Conservation (phyloP, 352 stramenopile species). For the Saprolegnia diclina region DNA sequence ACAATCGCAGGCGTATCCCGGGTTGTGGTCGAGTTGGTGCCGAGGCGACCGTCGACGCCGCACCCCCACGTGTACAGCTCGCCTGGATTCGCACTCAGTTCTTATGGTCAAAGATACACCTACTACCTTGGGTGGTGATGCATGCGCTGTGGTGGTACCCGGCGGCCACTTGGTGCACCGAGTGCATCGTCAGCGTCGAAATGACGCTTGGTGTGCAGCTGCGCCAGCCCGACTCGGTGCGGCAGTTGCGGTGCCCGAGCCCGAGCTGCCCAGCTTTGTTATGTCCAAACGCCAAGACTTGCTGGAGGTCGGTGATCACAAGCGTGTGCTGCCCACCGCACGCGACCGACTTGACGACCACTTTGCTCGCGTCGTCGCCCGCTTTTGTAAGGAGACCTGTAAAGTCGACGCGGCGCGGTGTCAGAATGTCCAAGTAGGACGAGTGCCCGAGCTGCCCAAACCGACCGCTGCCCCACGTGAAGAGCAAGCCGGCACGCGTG, state of each 20-base stretch:
- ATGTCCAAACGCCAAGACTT: conserved; percentile 70
- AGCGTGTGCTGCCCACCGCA: conserved; percentile 67
- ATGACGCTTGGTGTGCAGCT: conserved; percentile 55
- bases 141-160: conserved; percentile 71
- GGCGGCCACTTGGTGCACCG: conserved; percentile 59
- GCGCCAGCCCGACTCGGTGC: conserved; percentile 52
- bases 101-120: neutral
- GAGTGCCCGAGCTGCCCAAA: conserved; percentile 59
- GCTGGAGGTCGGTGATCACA: conserved; percentile 70
- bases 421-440: conserved; percentile 41
- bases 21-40: conserved; percentile 39
- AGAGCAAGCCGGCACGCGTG: conserved; percentile 51
- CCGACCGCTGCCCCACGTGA: conserved; percentile 74
- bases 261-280: conserved; percentile 73
- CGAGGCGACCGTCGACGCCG: conserved; percentile 58
- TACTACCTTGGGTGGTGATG: conserved; percentile 51
- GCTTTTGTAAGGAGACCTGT: conserved; percentile 16
- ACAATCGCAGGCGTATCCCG: conserved; percentile 37
- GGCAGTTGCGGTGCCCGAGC: conserved; percentile 52
- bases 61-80: conserved; percentile 74
- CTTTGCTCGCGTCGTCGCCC: conserved; percentile 39
- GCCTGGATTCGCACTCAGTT: neutral
- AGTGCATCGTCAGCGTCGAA: conserved; percentile 45
- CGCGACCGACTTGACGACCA: conserved; percentile 59
- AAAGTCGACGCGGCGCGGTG: conserved; percentile 54